phyloP scores from a whole-genome alignment of 2,329 filamentous ascomycete species.

The Aspergillus hiratsukae region DNA sequence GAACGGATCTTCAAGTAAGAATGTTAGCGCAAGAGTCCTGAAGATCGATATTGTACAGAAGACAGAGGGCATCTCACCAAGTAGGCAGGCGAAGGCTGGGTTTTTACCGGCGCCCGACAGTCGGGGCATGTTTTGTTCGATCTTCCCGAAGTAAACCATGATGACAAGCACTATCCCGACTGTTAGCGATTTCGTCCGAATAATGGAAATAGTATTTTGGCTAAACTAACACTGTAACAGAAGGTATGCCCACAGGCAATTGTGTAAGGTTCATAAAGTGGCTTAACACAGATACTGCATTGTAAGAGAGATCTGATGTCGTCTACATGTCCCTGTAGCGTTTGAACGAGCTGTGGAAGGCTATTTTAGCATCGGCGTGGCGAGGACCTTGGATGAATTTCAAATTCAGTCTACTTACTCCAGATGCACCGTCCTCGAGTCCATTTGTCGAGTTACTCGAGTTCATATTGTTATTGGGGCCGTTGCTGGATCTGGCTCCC shows the following conservation, averaged over 20 bases:
- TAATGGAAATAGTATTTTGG: background rate
- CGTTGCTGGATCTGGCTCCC: slow-evolving; percentile 7
- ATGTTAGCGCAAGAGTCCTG: slow-evolving; percentile 5
- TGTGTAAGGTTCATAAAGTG: slow-evolving; percentile 66
- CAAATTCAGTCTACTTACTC: slow-evolving; percentile 20
- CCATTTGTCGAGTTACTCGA: slow-evolving; percentile 6
- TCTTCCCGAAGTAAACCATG: slow-evolving; percentile 52
- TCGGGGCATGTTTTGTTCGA: slow-evolving; percentile 64
- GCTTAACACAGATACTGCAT: slow-evolving; percentile 65
- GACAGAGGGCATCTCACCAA: slow-evolving; percentile 41
- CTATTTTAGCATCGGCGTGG: slow-evolving; percentile 10
- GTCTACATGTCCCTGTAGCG: slow-evolving; percentile 53
- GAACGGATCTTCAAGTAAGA: slow-evolving; percentile 52
- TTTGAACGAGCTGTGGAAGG: slow-evolving; percentile 33
- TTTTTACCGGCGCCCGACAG: slow-evolving; percentile 56
- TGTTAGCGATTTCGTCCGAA: slow-evolving; percentile 17
- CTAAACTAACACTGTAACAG: slow-evolving; percentile 57
- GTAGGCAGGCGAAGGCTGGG: slow-evolving; percentile 61
- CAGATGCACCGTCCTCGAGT: slow-evolving; percentile 22
- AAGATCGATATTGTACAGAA: background rate
- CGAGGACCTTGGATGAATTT: background rate
- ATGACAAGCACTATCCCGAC: slow-evolving; percentile 49
- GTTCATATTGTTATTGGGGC: slow-evolving; percentile 5
- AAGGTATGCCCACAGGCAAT: slow-evolving; percentile 67
- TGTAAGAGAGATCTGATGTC: slow-evolving; percentile 58